Evolutionary conservation across 2,329 filamentous ascomycete genomes (phyloP), one percentile per base, ranked within the genome.

Genomic region (Aspergillus fructus): DNA sequence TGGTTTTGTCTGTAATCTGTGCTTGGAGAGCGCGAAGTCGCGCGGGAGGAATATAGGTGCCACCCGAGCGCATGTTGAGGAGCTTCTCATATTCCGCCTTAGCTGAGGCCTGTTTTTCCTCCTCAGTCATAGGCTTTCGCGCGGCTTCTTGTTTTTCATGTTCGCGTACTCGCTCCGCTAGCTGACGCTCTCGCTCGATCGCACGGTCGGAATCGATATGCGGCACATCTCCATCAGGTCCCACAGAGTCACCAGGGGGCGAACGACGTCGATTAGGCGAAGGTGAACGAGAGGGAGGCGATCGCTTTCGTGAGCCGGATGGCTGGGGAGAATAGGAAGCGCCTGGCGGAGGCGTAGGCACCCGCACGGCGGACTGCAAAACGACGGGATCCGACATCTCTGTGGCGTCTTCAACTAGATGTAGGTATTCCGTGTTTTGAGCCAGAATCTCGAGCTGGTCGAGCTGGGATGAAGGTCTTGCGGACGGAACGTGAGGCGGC

Each of bases 1-100:
- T 96, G 54, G 85, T 88, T 81, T 96, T 96, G 78, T 99, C 94
- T 61, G 92, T 97, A 74, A 99, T 96, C 76, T 96, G 92, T 53
- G 93, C 91, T 79, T 99, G 94, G 60, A 99, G 84, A 40, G 93
- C 93, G 66, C 92, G 87, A 70, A 99, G 81, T 66, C 91, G 85
- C 52, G 93, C 93, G 0, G 94, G 94, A 19, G 94, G 94, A 60
- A 99, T 96, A 73, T 99, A 99, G 23, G 92, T 96, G 66, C 94
- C 94, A 63, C 94, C 94, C 48, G 92, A 96, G 64, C 94, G 89
- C 85, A 96, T 93, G 64, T 85, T 94, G 66, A 96, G 80, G 60
- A 97, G 84, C 77, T 93, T 93, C 76, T 96, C 88, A 77, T 96
- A 96, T 79, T 97, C 93, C 63, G 92, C 90, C 78, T 96, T 96